Base-by-base conservation (phyloP, 2,329 filamentous ascomycete species). In the Trichothecium roseum region DNA sequence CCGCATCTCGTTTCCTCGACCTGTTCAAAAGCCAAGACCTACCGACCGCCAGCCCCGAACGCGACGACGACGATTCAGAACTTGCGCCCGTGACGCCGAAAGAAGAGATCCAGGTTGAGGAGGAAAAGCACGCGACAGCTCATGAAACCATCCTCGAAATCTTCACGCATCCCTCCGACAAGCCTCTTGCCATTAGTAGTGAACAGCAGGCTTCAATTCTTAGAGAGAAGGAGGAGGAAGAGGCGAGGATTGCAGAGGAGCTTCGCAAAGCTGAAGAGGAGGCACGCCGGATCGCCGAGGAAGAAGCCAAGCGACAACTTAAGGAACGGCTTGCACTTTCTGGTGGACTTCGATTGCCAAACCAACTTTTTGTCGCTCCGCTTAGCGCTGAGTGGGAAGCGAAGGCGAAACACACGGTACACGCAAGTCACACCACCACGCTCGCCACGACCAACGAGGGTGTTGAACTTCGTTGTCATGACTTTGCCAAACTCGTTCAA, bases 401-500 rank as follows among this genome's bases (percentile, higher is more conserved):
- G 10, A 43, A 45, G 22, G 52, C 48, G 5, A 37, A 46, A 7
- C 42, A 45, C 8, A 62, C 59, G 1, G 45, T 66, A 26, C 45
- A 50, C n/a, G 50, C 60, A 16, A 41, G 55, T 28, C 44, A 51
- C 24, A 44, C 51, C 13, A 49, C 48, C 6, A 55, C 53, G 33
- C 53, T 74, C 34, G 64, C 62, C 38, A 63, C 52, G 36, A 67
- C 69, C 8, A 55, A 59, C 6, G 69, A 72, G 41, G 67, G 69
- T 2, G 62, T 62, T 3, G 60, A 69, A 10, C 56, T 84, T 13
- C 47, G 49, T 20, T 51, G 49, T 6, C 70, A 74, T 35, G 80
- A 84, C 49, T 79, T 86, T 46, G 62, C 58, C n/a, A 79, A 69
- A 32, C 57, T 87, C 7, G 63, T 80, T 13, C 62, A 63, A 14